Evolutionary conservation across 306 rosid genomes (phyloP).

Genomic region (Pyrus bretschneideri): DNA sequence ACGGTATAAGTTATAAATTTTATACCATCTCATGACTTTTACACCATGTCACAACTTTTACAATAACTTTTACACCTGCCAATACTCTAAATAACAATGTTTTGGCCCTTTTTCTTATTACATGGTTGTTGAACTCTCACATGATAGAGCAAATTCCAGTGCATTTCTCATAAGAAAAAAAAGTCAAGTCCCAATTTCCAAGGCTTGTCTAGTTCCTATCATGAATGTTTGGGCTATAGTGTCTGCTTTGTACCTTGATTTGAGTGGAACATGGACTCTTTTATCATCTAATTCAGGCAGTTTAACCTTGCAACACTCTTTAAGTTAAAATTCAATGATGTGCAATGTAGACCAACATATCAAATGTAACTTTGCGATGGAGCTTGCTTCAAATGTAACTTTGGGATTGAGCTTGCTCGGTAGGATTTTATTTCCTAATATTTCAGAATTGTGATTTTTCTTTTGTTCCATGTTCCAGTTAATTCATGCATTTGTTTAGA

Average conservation of each 20-base stretch:
- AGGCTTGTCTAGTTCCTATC: background rate
- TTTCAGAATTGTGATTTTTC: background rate
- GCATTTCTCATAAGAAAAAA: background rate
- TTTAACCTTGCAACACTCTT: background rate
- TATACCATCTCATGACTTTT: background rate
- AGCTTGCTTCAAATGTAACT: background rate
- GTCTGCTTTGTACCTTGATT: background rate
- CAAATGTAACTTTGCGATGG: background rate
- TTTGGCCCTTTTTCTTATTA: background rate
- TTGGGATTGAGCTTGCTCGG: background rate
- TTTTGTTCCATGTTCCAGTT: background rate
- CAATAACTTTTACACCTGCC: background rate
- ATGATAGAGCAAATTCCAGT: background rate
- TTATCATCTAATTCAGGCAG: background rate
- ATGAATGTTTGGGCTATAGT: background rate
- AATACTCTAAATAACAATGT: background rate
- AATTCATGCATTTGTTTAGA: background rate
- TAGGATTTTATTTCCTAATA: background rate
- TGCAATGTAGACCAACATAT: background rate
- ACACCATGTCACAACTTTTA: background rate
- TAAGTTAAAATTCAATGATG: background rate
- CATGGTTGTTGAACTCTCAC: background rate
- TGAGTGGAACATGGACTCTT: background rate
- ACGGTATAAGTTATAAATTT: background rate
- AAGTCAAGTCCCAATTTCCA: background rate